Evolutionary conservation across 805 yeast genomes (phyloP), one percentile per base, ranked within the genome.

Genomic region (Saccharomycopsis guyanensis): DNA sequence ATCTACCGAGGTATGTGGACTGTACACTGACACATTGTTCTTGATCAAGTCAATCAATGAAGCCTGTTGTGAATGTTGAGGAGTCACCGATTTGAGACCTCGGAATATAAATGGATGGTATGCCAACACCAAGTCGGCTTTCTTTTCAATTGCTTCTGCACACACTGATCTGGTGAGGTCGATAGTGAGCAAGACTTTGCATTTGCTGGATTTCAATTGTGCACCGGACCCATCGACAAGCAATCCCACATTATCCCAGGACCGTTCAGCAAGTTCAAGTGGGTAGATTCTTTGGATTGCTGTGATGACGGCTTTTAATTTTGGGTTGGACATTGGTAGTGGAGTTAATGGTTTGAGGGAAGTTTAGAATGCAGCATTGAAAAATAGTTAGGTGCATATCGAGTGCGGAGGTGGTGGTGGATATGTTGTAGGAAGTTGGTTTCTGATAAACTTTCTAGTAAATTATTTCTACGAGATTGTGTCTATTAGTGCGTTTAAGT

Each of bases 241-340:
- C 29, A 93, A 69, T 1, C 98, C 98, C 0, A 96, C 89, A 62
- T 93, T 93, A 59, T 93, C 98, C 98, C 98, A 93, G 2, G 88
- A 63, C 18, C 72, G 69, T 57, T 91, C 97, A 0, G 97, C 97
- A 50, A 84, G 73, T 38, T 74, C 75, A 13, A 75, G 61, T 2
- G 98, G 98, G 58, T 85, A 93, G n/a, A 80, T 66, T 53, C 75
- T 78, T 59, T 87, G 86, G 49, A 91, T 79, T 0, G 63, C 62
- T 6, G 63, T 59, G 5, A 82, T 66, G 1, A 78, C 70, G 37
- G 63, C 60, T 45, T 71, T 71, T 23, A 82, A 66, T 52, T 10
- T 25, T 6, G 29, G 10, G 29, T 25, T 25, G 10, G 29, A 25
- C 29, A 25, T 25, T 7, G 29, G n/a, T n/a, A n/a, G n/a, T n/a